Percentiles rank a stretch among this genome's conserved stretches.
phyloP scores from a whole-genome alignment of 495 filamentous ascomycete genomes.

The Penicillium lagena region DNA sequence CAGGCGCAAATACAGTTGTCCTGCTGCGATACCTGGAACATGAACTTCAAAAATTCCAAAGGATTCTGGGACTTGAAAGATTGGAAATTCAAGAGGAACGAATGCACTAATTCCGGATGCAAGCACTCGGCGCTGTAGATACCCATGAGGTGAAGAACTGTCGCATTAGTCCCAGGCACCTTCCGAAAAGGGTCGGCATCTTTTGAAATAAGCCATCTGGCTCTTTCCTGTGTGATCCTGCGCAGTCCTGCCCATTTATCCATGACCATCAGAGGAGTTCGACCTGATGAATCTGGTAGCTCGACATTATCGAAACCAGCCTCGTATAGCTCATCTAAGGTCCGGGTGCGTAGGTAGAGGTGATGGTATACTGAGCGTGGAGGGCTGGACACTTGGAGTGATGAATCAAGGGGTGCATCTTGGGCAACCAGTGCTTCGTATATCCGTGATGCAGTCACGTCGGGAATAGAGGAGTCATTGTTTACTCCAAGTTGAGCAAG shows the following conservation, averaged over 20 bases:
- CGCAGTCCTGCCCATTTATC: not conserved
- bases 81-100: not conserved
- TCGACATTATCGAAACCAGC: not conserved
- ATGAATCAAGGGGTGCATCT: no score
- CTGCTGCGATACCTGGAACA: not conserved
- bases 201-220: slow-evolving; percentile 1
- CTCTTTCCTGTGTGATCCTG: not conserved
- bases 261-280: not conserved
- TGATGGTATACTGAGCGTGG: no score
- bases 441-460: not conserved
- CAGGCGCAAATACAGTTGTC: slow-evolving; percentile 2
- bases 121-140: not conserved
- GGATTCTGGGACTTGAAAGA: not conserved
- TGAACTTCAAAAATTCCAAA: not conserved
- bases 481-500: not conserved
- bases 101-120: not conserved
- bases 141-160: not conserved
- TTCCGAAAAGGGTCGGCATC: not conserved
- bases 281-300: not conserved
- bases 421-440: no score
- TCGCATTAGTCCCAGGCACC: not conserved
- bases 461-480: not conserved
- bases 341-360: no score
- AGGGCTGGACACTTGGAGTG: no score
- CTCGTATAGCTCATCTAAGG: no score